These are phyloP conservation scores for Silene conica DNA, from an alignment of 148 eudicot species.

Conservation along the genomic window DNA sequence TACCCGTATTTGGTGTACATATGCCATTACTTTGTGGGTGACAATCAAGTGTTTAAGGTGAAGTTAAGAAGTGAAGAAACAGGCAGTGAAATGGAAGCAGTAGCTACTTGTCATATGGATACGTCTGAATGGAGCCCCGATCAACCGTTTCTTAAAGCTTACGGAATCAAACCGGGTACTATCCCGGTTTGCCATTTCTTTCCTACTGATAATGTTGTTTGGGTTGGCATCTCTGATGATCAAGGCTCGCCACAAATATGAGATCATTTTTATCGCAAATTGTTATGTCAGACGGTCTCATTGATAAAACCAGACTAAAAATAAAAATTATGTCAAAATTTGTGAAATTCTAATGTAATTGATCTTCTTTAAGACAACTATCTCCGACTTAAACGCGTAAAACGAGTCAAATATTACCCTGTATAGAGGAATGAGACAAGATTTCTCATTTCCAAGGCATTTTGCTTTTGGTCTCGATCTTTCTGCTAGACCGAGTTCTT, in stretches of 20 bases:
- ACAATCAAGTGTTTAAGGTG: not conserved
- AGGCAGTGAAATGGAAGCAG: not conserved
- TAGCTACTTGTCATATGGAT: conserved; percentile 15
- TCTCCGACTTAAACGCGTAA: too few species aligned
- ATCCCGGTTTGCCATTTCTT: conserved; percentile 15
- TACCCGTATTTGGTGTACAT: conserved; percentile 13
- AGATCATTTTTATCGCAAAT: not conserved
- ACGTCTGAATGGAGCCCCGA: conserved; percentile 4
- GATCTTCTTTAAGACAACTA: too few species aligned
- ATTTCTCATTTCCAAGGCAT: too few species aligned
- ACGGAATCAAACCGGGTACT: not conserved
- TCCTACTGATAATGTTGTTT: not conserved
- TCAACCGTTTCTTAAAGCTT: not conserved
- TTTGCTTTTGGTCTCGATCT: too few species aligned
- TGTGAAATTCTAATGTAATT: too few species aligned
- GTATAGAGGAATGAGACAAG: too few species aligned
- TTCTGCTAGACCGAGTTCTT: too few species aligned
- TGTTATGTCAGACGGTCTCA: too few species aligned
- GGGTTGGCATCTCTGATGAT: conserved; percentile 4
- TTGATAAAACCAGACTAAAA: too few species aligned
- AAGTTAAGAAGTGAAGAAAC: conserved; percentile 4
- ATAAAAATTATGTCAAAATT: too few species aligned
- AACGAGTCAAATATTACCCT: too few species aligned
- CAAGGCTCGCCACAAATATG: not conserved
- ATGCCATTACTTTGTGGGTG: conserved; percentile 5